Evolutionary conservation across 2,329 filamentous ascomycete genomes (phyloP), one percentile per base, ranked within the genome.

Genomic region (Davidsoniella virescens): DNA sequence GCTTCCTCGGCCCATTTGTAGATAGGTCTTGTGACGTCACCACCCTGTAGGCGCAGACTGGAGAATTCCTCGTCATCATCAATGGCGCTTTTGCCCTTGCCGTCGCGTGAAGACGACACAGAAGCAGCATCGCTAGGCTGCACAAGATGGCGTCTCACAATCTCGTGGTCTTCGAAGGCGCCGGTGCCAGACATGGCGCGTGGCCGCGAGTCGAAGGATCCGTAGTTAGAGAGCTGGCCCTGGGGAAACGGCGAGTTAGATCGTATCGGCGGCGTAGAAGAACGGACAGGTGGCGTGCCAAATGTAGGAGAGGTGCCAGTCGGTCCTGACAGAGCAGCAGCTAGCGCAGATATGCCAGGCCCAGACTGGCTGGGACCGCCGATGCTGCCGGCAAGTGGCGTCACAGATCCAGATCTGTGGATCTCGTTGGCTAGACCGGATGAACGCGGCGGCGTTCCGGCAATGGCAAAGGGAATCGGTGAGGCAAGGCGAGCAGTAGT

Each of bases 1-100:
- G 84, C 84, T 62, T 93, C 85, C 63, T 96, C 87, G 5, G 87
- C 87, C 86, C 93, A 98, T 58, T 86, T 82, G 70, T 98, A 98
- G 58, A 98, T 94, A 50, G 90, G 86, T 54, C 92, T 75, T 20
- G 90, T 95, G 52, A 95, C 83, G 62, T 98, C 92, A 55, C 92
- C 92, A 54, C 92, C 92, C 62, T 96, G 93, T 44, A 98, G 70
- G 61, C 82, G 81, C 62, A 98, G 66, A 65, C 92, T 96, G 26
- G 88, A 95, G 63, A 98, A 98, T 60, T 94, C 86, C 53, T 92
- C 84, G 5, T 82, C 78, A 54, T 78, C 73, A 18, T 68, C 65
- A 20, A 63, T 70, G 2, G 66, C 61, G 55, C 75, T 72, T 59
- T 78, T 78, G 20, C 75, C 75, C 58, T 78, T 78, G 59, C 71